Evolutionary conservation across 2,329 filamentous ascomycete species (phyloP).

Genomic region (Cercospora berteroae): DNA sequence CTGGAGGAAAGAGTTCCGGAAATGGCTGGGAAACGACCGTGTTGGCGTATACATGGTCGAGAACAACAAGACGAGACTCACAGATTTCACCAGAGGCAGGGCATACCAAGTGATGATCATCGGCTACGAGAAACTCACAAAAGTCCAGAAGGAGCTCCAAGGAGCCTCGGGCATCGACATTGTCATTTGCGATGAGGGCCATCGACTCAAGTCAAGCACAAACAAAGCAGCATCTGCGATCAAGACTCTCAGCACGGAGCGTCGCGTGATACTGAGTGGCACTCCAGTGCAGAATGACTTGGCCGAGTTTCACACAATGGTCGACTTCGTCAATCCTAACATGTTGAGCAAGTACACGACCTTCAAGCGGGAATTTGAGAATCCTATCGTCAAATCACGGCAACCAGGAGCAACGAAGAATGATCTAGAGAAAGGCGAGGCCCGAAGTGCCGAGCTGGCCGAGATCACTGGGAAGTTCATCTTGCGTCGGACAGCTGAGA

Average conservation of each 20-base stretch:
- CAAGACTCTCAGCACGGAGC: slow-evolving; percentile 60
- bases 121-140: slow-evolving; percentile 68
- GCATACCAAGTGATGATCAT: slow-evolving; percentile 71
- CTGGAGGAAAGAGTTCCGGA: slow-evolving; percentile 70
- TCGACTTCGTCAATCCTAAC: slow-evolving; percentile 68
- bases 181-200: slow-evolving; percentile 68
- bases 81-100: slow-evolving; percentile 67
- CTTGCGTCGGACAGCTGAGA: slow-evolving; percentile 63
- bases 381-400: slow-evolving; percentile 61
- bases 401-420: slow-evolving; percentile 62
- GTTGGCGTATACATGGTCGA: slow-evolving; percentile 67
- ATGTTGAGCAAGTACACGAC: slow-evolving; percentile 60
- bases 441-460: slow-evolving; percentile 60
- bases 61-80: slow-evolving; percentile 56
- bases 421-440: slow-evolving; percentile 64
- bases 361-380: slow-evolving; percentile 65
- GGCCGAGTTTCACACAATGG: slow-evolving; percentile 65
- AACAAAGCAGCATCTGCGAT: slow-evolving; percentile 68
- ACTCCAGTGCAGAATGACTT: slow-evolving; percentile 69
- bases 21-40: slow-evolving; percentile 70
- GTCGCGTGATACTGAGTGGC: slow-evolving; percentile 63
- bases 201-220: slow-evolving; percentile 65
- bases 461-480: slow-evolving; percentile 63
- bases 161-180: slow-evolving; percentile 65
- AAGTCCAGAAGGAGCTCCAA: slow-evolving; percentile 63